Conservation (phyloP, 148 eudicot genomes). For the Fagopyrum tataricum region DNA sequence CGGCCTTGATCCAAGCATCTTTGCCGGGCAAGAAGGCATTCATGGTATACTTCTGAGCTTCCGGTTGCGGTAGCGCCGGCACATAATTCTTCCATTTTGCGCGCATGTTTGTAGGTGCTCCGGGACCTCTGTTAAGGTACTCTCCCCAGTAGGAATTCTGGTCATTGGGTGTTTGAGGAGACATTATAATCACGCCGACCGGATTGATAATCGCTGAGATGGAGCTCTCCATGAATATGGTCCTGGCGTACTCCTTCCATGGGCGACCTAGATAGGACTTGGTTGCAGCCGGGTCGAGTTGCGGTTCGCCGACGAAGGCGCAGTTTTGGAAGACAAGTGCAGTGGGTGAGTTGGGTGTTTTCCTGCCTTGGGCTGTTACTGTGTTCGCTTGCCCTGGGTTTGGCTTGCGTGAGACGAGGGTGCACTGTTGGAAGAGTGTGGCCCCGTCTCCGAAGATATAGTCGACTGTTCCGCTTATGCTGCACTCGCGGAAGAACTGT, state of each 20-base stretch:
- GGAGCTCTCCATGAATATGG: conserved; percentile 33
- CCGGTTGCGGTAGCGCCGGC: conserved; percentile 20
- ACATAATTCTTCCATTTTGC: conserved; percentile 41
- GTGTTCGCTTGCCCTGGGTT: conserved; percentile 28
- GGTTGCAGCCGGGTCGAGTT: conserved; percentile 18
- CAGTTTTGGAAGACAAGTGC: conserved; percentile 42
- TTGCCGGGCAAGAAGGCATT: conserved; percentile 24
- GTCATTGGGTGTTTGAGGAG: not conserved
- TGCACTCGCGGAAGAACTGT: conserved; percentile 31
- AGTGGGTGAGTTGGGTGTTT: not conserved
- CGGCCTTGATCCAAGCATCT: not conserved
- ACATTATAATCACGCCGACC: conserved; percentile 14
- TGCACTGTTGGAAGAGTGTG: conserved; percentile 27
- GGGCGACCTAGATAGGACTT: conserved; percentile 37
- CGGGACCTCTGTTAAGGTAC: conserved; percentile 48
- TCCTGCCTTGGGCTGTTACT: conserved; percentile 42
- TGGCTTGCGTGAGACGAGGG: conserved; percentile 29
- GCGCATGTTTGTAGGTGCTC: conserved; percentile 33
- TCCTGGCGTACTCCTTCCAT: conserved; percentile 38
- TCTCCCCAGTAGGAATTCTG: conserved; percentile 27
- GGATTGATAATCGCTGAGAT: conserved; percentile 31
- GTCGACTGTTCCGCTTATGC: conserved; percentile 28
- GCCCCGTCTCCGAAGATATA: conserved; percentile 33
- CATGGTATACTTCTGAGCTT: conserved; percentile 35
- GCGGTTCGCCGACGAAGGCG: conserved; percentile 26